Evolutionary conservation across 2,329 filamentous ascomycete genomes (phyloP), one percentile per base, ranked within the genome.

Genomic region (Fusarium liriodendri): DNA sequence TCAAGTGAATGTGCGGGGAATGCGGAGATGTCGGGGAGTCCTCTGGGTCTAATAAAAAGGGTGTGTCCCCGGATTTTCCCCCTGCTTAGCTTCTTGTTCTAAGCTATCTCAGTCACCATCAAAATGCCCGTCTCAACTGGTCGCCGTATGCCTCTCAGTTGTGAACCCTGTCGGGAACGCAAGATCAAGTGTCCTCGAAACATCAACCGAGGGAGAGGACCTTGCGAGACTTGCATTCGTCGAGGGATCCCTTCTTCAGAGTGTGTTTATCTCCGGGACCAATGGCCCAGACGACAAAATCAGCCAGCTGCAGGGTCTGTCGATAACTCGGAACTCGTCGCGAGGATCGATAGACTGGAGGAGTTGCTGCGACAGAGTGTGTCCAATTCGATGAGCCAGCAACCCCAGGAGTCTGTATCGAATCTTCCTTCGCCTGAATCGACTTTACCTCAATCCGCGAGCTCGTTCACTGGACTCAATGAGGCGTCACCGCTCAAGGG

Each of bases 141-240:
- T 22, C 64, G 70, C 14, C 70, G 70, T 9, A 72, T 72, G 67
- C 70, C 70, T 14, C 60, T 72, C 7, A 72, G 70, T 27, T 72
- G 64, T 10, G 70, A 72, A 20, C 70, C 70, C 35, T 72, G 70
- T 37, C 68, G 68, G 3, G 62, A 61, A 29, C 35, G 70, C n/a
- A 73, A 73, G 59, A 73, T 73, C 25, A 70, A 66, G 45, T 73
- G 70, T 22, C 65, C 70, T 33, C 68, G 68, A 25, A 73, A 71
- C 27, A 47, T 50, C 38, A 69, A 59, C 16, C 70, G 54, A 22
- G 64, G 59, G 4, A 67, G 62, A n/a, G 37, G 58, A 5, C 70
- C 70, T 18, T 73, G 70, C n/a, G 68, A 71, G 10, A 69, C 70
- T 4, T 73, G 70, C 25, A 59, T 73, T 2, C 68, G 70, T n/a